These are phyloP conservation scores for Alisma plantagoaquatica DNA, from an alignment of 106 monocot genomes.

Conservation along the genomic window DNA sequence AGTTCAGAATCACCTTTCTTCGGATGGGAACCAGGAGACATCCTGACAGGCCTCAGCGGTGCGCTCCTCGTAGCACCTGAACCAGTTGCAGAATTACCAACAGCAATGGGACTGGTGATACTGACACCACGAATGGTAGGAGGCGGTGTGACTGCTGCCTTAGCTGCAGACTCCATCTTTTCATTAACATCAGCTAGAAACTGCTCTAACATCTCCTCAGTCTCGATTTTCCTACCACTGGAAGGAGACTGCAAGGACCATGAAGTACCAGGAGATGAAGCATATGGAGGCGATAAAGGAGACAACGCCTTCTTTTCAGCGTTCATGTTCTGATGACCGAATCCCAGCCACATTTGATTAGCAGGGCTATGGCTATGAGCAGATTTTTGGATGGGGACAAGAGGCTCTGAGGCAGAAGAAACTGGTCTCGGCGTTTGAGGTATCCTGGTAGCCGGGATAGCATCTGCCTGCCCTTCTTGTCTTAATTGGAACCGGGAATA, in stretches of 20 bases:
- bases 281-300: constrained; percentile 20
- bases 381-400: constrained; percentile 63
- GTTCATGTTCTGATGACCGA: constrained; percentile 22
- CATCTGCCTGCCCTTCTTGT: constrained; percentile 7
- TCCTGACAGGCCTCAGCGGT: constrained; percentile 74
- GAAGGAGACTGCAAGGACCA: constrained; percentile 56
- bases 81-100: constrained; percentile 31
- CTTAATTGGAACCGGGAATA: constrained; percentile 45
- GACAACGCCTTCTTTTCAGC: constrained; percentile 20
- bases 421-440: constrained; percentile 26
- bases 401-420: constrained; percentile 19
- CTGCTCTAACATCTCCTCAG: constrained; percentile 72
- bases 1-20: constrained; percentile 89
- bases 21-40: constrained; percentile 85
- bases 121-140: constrained; percentile 40
- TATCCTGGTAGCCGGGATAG: constrained; percentile 19
- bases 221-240: constrained; percentile 71
- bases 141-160: constrained; percentile 30
- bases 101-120: constrained; percentile 44
- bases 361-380: constrained; percentile 44
- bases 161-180: constrained; percentile 43
- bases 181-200: constrained; percentile 67
- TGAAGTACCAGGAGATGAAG: constrained; percentile 43
- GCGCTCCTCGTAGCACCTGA: constrained; percentile 66
- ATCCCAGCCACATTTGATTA: constrained; percentile 15